A percentile compares a stretch with the other conserved stretches of the same genome.
Conservation (phyloP, 306 rosid genomes). For the Corylus heterophylla region DNA sequence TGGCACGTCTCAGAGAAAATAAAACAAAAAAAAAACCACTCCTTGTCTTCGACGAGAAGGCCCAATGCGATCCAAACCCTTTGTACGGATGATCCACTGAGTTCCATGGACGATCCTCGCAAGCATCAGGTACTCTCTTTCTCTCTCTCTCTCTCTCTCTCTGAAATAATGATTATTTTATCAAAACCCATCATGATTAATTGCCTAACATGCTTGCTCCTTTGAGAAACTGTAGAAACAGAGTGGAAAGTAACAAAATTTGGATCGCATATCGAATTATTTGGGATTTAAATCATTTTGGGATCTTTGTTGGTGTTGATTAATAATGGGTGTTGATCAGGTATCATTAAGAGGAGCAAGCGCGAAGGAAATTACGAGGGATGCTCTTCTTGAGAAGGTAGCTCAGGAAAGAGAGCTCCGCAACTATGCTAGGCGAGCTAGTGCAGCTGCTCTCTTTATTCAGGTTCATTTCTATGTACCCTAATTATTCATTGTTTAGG, state of each 20-base stretch:
- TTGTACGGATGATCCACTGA: background rate
- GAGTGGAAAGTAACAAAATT: background rate
- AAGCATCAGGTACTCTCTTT: constrained; percentile 56
- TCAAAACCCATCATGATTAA: background rate
- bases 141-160: background rate
- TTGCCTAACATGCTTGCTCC: background rate
- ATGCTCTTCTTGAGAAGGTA: constrained; percentile 83
- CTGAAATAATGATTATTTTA: background rate
- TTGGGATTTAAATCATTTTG: background rate
- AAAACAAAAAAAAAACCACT: background rate
- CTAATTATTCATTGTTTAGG: background rate
- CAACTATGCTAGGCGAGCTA: constrained; percentile 73
- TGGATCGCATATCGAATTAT: background rate
- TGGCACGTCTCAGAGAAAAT: background rate
- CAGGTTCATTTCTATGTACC: constrained; percentile 50
- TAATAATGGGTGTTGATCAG: constrained; percentile 38
- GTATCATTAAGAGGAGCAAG: constrained; percentile 94
- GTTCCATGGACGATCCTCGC: constrained; percentile 62
- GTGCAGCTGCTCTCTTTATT: constrained; percentile 79
- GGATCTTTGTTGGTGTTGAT: background rate
- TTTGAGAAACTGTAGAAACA: background rate
- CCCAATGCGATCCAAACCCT: background rate
- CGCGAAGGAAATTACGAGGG: constrained; percentile 94
- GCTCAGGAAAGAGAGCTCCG: constrained; percentile 88
- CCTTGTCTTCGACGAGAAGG: background rate